These are phyloP conservation scores for Aspergillus candidus DNA, from an alignment of 2,329 filamentous ascomycete genomes.

Conservation along the genomic window DNA sequence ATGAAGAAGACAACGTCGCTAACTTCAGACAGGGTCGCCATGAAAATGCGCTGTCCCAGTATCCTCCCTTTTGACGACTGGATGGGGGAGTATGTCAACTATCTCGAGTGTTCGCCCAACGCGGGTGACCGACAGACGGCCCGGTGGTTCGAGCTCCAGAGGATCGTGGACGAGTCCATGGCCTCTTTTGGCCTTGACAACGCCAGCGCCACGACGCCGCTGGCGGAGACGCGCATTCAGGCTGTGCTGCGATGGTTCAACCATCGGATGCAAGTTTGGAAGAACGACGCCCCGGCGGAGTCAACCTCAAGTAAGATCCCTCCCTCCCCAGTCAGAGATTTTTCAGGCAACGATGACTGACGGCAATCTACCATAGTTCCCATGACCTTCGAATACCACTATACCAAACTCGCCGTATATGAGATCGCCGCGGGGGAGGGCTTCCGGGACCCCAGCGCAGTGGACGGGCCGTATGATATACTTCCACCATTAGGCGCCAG, in stretches of 20 bases:
- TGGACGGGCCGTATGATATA: slow-evolving; percentile 29
- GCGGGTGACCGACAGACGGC: slow-evolving; percentile 26
- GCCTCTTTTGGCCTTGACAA: slow-evolving; percentile 33
- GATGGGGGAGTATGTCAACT: slow-evolving; percentile 28
- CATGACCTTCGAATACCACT: slow-evolving; percentile 14
- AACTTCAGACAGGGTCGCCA: slow-evolving; percentile 23
- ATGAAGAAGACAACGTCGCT: slow-evolving; percentile 2
- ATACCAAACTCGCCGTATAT: slow-evolving; percentile 10
- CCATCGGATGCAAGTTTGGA: slow-evolving; percentile 31
- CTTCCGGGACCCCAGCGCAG: slow-evolving; percentile 30
- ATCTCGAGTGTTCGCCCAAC: slow-evolving; percentile 26
- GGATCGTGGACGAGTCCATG: slow-evolving; percentile 30
- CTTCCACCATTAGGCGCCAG: slow-evolving; percentile 22
- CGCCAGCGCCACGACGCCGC: slow-evolving; percentile 24
- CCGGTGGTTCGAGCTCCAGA: slow-evolving; percentile 31
- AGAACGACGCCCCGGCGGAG: slow-evolving; percentile 22
- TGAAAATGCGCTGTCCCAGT: slow-evolving; percentile 33
- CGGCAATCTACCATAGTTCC: slow-evolving; percentile 3
- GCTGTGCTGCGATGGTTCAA: slow-evolving; percentile 32
- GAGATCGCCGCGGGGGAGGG: slow-evolving; percentile 16
- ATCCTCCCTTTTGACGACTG: slow-evolving; percentile 32
- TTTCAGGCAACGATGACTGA: slow-evolving; percentile 1
- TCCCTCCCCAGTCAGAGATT: neutral
- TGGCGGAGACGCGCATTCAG: slow-evolving; percentile 31
- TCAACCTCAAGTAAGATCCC: slow-evolving; percentile 24